Base-by-base conservation (phyloP, 495 filamentous ascomycete genomes). In the Copromyces sp. region DNA sequence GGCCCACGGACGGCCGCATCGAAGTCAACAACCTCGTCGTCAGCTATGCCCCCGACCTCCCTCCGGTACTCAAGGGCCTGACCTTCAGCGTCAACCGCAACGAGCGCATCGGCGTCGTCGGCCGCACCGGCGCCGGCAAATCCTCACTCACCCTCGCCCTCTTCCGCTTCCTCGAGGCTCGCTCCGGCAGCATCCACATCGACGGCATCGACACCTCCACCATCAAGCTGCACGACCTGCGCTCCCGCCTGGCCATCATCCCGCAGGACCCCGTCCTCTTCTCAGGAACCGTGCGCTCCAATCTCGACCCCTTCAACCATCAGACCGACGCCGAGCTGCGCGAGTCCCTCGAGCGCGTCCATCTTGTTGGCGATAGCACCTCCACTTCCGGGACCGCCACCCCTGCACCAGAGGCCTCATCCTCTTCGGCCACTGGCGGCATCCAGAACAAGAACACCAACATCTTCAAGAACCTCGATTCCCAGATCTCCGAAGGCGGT, bases 81-180 rank as follows among this genome's bases (percentile, higher is more conserved):
- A 88, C 82, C 38, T 94, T 97, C 81, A 83, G 80, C 9, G 83
- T 94, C 39, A 85, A 92, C 69, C 84, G 86, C 41, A 92, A 92
- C 75, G 88, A 97, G 78, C 86, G 93, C 4, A 83, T 97, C 44
- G 94, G 93, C 17, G 90, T 97, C 1, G 91, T 95, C 9, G 94
- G 94, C 12, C 89, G 94, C 24, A 97, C 94, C 11, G 94, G 94
- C 14, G 93, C 93, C 0, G 94, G 94, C 20, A 97, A 97, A 77
- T 94, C 92, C 0, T 94, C 92, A 1, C 81, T 96, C 9, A 94
- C 93, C 1, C 84, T 96, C 0, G 92, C 93, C 0, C 81, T 96
- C 0, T 96, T 94, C 86, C 92, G 92, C 8, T 95, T 95, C 81
- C 81, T 96, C 9, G 90, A 93, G 75, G 91, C 92, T 6, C 85